Evolutionary conservation across 2,329 filamentous ascomycete species (phyloP).

Genomic region (Hymenoscyphus fraxineus): DNA sequence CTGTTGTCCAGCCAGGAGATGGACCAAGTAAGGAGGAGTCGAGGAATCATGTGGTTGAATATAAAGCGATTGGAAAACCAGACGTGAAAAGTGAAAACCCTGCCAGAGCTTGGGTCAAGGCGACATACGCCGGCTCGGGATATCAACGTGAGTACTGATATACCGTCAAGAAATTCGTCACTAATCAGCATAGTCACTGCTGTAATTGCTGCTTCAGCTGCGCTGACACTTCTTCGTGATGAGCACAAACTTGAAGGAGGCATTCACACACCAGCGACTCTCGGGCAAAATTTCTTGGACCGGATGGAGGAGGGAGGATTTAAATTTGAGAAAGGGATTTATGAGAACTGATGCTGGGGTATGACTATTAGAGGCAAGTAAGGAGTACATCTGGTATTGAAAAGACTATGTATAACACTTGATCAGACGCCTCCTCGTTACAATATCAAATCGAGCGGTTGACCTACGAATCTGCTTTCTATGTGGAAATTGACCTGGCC

Average conservation of each 20-base stretch:
- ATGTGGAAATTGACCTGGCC: no score
- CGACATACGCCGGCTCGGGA: constrained; percentile 55
- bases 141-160: constrained; percentile 56
- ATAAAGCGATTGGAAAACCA: constrained; percentile 59
- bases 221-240: constrained; percentile 61
- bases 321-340: constrained; percentile 53
- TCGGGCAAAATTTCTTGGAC: constrained; percentile 65
- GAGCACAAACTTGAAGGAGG: constrained; percentile 58
- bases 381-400: background rate
- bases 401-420: background rate
- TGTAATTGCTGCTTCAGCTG: constrained; percentile 59
- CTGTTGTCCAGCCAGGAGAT: constrained; percentile 52
- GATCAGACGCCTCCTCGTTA: background rate
- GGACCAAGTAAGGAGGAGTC: constrained; percentile 51
- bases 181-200: constrained; percentile 54
- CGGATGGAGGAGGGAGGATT: constrained; percentile 59
- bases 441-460: background rate
- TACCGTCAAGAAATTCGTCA: background rate
- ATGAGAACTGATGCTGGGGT: constrained; percentile 18
- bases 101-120: constrained; percentile 47
- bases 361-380: background rate
- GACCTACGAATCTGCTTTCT: background rate
- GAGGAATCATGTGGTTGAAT: constrained; percentile 58
- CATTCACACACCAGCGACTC: constrained; percentile 66
- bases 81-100: constrained; percentile 43